Percentiles rank a stretch among this genome's conserved stretches.
Evolutionary conservation across 1,284 basidiomycete species (phyloP).

Genomic region (Somion occarium): DNA sequence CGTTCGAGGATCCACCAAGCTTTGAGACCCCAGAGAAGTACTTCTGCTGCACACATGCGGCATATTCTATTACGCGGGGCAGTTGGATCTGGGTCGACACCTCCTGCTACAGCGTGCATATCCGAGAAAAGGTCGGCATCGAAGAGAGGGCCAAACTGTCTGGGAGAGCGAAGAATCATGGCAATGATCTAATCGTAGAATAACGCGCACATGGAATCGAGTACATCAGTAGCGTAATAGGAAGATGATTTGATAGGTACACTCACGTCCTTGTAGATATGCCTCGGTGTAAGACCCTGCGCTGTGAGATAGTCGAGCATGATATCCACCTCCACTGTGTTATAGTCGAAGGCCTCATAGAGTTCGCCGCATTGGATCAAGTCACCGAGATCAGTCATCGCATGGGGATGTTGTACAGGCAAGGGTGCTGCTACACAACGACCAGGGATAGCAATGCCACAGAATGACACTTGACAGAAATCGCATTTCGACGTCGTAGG

Average conservation of each 20-base stretch:
- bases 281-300: constrained; percentile 53
- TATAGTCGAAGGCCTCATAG: constrained; percentile 72
- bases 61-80: constrained; percentile 57
- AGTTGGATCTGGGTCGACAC: constrained; percentile 48
- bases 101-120: constrained; percentile 49
- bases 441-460: constrained; percentile 66
- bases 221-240: too few species aligned
- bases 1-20: constrained; percentile 80
- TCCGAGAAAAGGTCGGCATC: constrained; percentile 67
- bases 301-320: constrained; percentile 70
- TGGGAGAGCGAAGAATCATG: constrained; percentile 53
- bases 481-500: constrained; percentile 75
- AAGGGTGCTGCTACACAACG: constrained; percentile 63
- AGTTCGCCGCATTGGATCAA: constrained; percentile 68
- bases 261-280: constrained; percentile 67
- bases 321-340: constrained; percentile 72
- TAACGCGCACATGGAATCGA: too few species aligned
- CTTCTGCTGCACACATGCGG: constrained; percentile 65
- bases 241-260: not conserved
- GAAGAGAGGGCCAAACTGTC: constrained; percentile 58
- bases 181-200: constrained; percentile 48
- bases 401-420: constrained; percentile 59
- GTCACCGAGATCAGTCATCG: constrained; percentile 58
- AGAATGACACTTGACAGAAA: constrained; percentile 72
- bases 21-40: constrained; percentile 66